Evolutionary conservation across 306 rosid species (phyloP).

Genomic region (Cercis canadensis): DNA sequence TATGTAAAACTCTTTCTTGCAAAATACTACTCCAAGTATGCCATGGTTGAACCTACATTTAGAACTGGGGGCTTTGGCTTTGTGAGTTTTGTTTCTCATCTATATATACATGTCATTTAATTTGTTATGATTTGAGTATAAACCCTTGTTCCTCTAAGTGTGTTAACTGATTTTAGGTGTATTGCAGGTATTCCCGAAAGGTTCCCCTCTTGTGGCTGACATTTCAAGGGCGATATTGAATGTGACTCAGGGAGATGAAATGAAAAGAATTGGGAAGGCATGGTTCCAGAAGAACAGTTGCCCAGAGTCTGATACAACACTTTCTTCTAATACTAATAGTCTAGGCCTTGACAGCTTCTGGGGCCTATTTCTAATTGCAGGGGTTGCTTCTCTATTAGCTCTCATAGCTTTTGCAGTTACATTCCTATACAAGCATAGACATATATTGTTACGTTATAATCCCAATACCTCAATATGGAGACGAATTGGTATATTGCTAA

Average conservation of each 20-base stretch:
- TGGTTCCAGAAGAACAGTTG: conserved; percentile 36
- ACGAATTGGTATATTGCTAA: conserved; percentile 14
- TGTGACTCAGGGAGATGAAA: conserved; percentile 33
- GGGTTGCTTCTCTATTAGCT: conserved; percentile 27
- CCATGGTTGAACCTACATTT: conserved; percentile 54
- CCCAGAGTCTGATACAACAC: neutral
- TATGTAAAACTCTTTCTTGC: conserved; percentile 52
- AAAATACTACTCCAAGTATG: conserved; percentile 51
- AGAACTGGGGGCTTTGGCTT: conserved; percentile 67
- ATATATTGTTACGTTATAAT: neutral
- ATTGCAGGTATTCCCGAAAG: conserved; percentile 38
- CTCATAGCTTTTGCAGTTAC: conserved; percentile 4
- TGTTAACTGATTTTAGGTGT: too few species aligned
- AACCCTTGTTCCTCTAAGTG: too few species aligned
- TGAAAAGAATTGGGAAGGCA: conserved; percentile 27
- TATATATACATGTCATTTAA: neutral
- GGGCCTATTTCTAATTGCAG: conserved; percentile 49
- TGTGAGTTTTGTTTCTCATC: conserved; percentile 46
- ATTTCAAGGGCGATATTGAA: conserved; percentile 42
- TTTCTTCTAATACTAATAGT: conserved; percentile 33
- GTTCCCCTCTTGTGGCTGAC: conserved; percentile 40
- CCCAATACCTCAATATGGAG: neutral
- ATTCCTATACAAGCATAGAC: conserved; percentile 23
- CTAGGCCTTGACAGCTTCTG: conserved; percentile 47
- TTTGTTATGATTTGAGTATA: too few species aligned